Percentiles rank a stretch among this genome's conserved stretches.
These are phyloP conservation scores for Priceomyces carsonii DNA, from an alignment of 805 yeast genomes.

Conservation along the genomic window DNA sequence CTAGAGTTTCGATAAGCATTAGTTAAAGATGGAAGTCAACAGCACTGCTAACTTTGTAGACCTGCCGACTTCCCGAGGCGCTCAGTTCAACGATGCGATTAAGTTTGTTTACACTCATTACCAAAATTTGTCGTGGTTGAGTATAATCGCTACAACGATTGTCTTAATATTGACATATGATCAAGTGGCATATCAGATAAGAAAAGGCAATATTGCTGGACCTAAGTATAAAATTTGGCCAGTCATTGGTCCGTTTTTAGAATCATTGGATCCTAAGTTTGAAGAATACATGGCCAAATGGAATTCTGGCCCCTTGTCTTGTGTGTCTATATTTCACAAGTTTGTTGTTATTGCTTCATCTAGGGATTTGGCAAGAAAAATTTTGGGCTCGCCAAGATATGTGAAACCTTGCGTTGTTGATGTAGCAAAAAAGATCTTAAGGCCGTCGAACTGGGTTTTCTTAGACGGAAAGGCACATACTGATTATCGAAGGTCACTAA, in stretches of 20 bases:
- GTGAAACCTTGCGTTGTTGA: slow-evolving; percentile 98
- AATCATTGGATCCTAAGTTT: slow-evolving; percentile 92
- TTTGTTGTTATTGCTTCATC: slow-evolving; percentile 92
- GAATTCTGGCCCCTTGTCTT: slow-evolving; percentile 91
- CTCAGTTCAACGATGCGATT: neutral
- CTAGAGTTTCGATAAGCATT: no score
- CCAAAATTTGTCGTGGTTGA: slow-evolving; percentile 43
- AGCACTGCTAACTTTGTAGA: slow-evolving; percentile 2
- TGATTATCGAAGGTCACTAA: slow-evolving; percentile 88
- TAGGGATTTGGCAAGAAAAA: slow-evolving; percentile 85
- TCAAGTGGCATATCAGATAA: slow-evolving; percentile 73
- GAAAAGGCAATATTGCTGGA: slow-evolving; percentile 89
- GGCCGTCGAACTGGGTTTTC: slow-evolving; percentile 98
- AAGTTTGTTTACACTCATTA: neutral
- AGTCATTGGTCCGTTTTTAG: slow-evolving; percentile 93
- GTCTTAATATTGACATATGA: slow-evolving; percentile 60
- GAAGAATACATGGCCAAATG: slow-evolving; percentile 92
- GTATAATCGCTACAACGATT: slow-evolving; percentile 47
- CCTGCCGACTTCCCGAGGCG: neutral
- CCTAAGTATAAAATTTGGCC: slow-evolving; percentile 91
- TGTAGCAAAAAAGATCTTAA: slow-evolving; percentile 88
- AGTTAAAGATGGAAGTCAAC: slow-evolving; percentile 9
- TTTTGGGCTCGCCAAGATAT: slow-evolving; percentile 78
- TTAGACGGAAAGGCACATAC: slow-evolving; percentile 93
- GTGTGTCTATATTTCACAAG: slow-evolving; percentile 97